Conservation (phyloP, 495 filamentous ascomycete species). For the Staphylotrichum tortipilum region DNA sequence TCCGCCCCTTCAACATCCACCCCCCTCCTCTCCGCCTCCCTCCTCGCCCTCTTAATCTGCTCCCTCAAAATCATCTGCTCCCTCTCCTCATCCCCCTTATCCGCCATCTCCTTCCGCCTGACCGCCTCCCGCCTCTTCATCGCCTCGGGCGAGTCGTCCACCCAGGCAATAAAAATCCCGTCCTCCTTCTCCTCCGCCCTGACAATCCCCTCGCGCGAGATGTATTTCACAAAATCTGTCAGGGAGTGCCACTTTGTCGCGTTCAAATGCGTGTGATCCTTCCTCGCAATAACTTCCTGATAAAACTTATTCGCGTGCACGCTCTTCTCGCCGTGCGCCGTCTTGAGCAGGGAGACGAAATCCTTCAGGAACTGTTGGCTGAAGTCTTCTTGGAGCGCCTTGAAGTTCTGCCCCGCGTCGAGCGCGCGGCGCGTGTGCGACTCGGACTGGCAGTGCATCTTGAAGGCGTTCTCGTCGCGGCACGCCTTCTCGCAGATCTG, state of each 20-base stretch:
- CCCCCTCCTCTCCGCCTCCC: slow-evolving; percentile 42
- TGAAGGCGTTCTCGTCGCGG: slow-evolving; percentile 69
- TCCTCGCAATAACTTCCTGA: slow-evolving; percentile 71
- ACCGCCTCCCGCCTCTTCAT: slow-evolving; percentile 71
- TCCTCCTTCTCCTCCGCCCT: slow-evolving; percentile 84
- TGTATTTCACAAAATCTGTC: slow-evolving; percentile 77
- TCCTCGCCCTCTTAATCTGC: slow-evolving; percentile 68
- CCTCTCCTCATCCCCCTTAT: slow-evolving; percentile 81
- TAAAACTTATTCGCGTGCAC: slow-evolving; percentile 88
- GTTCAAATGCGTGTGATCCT: slow-evolving; percentile 90
- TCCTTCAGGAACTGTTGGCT: slow-evolving; percentile 67
- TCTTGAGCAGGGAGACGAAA: slow-evolving; percentile 67
- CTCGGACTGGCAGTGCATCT: slow-evolving; percentile 72
- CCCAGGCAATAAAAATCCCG: slow-evolving; percentile 77
- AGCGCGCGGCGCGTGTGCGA: slow-evolving; percentile 80
- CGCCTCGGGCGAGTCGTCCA: slow-evolving; percentile 82
- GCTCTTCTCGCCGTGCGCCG: slow-evolving; percentile 76
- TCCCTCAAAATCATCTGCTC: slow-evolving; percentile 71
- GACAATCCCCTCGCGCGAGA: slow-evolving; percentile 78
- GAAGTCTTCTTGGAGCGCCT: slow-evolving; percentile 64
- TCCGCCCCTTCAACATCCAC: slow-evolving; percentile 6
- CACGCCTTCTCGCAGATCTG: slow-evolving; percentile 55
- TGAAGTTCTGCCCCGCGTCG: slow-evolving; percentile 74
- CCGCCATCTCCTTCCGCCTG: slow-evolving; percentile 70
- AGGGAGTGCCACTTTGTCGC: slow-evolving; percentile 74